Percentiles rank a stretch among this genome's conserved stretches.
These are phyloP conservation scores for Backusella sp. DNA, from an alignment of 192 early-diverging fungal species.

Conservation along the genomic window DNA sequence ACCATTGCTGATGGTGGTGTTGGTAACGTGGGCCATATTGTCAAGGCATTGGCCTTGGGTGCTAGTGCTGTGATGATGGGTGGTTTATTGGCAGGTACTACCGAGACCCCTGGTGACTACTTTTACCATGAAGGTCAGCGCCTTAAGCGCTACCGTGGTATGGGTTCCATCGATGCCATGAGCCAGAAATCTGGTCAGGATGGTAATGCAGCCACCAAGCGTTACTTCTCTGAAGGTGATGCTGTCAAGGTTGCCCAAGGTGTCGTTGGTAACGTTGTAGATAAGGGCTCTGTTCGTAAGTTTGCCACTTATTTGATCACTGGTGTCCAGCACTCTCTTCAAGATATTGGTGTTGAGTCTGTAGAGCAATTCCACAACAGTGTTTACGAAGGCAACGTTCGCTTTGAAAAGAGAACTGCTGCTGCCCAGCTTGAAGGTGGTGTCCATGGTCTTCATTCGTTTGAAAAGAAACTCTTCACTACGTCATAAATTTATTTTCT, in stretches of 20 bases:
- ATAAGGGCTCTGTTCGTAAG: constrained; percentile 94
- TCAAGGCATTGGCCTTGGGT: constrained; percentile 94
- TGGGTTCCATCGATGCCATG: constrained; percentile 99
- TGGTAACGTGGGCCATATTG: constrained; percentile 94
- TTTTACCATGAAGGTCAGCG: constrained; percentile 97
- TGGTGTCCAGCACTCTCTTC: constrained; percentile 94
- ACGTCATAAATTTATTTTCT: constrained; percentile 29
- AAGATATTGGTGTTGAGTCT: constrained; percentile 88
- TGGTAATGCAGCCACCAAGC: constrained; percentile 78
- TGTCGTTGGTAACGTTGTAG: constrained; percentile 92
- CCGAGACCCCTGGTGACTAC: constrained; percentile 96
- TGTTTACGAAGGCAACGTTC: constrained; percentile 71
- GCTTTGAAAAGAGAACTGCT: constrained; percentile 93
- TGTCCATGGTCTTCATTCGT: constrained; percentile 90
- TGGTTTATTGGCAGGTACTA: constrained; percentile 89
- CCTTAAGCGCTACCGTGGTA: constrained; percentile 98
- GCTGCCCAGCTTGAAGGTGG: constrained; percentile 95
- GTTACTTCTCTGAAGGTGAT: constrained; percentile 96
- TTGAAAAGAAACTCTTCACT: constrained; percentile 73
- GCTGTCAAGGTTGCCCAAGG: constrained; percentile 98
- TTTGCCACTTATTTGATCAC: constrained; percentile 91
- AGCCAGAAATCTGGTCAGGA: constrained; percentile 57
- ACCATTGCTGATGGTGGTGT: constrained; percentile 97
- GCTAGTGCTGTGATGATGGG: constrained; percentile 99
- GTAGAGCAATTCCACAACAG: constrained; percentile 65